Evolutionary conservation across 2,329 filamentous ascomycete species (phyloP), one percentile per base, ranked within the genome.

Genomic region (Aspergillus ochraceoroseus): DNA sequence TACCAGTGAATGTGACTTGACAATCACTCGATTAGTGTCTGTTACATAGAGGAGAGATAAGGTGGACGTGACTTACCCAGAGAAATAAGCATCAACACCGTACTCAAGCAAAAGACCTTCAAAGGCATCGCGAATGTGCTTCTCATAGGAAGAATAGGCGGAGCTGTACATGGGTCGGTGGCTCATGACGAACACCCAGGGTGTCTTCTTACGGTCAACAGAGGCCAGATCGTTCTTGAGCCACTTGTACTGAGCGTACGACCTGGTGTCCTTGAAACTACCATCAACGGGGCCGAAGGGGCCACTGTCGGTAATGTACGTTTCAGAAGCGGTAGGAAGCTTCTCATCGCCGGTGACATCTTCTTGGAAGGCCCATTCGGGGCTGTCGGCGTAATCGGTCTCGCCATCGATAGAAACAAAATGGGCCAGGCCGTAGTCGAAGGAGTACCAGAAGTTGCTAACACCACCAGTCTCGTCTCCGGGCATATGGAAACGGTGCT

Each of bases 391-490:
- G 47, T 67, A 74, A 53, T 75, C 72, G 25, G 72, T 75, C 53
- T 75, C 72, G 12, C 61, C 64, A 33, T 74, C 61, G 18, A 75
- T 55, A 12, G 66, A 58, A 46, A 75, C 57, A 43, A 75, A 75
- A 52, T 75, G 72, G 2, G 68, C 72, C n/a, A 74, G 59, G 15
- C 72, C 72, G 47, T 75, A 74, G 59, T 75, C 71, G 49, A 74
- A 75, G 1, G 68, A 73, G 57, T 75, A 75, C 72, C 72, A 75
- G 51, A 74, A 71, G 63, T 74, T 75, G 37, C 68, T 62, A 7
- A 73, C 69, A 22, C 72, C 72, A 3, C 68, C 68, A 7, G 62
- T 63, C 48, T 74, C 70, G 1, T 50, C 44, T 15, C 72, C 72
- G 1, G 72, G 70, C 69, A 74, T 74, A 37, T 66, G 65, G 64